phyloP scores from a whole-genome alignment of 768 basidiomycete genomes.

The Boletus barrowsii region DNA sequence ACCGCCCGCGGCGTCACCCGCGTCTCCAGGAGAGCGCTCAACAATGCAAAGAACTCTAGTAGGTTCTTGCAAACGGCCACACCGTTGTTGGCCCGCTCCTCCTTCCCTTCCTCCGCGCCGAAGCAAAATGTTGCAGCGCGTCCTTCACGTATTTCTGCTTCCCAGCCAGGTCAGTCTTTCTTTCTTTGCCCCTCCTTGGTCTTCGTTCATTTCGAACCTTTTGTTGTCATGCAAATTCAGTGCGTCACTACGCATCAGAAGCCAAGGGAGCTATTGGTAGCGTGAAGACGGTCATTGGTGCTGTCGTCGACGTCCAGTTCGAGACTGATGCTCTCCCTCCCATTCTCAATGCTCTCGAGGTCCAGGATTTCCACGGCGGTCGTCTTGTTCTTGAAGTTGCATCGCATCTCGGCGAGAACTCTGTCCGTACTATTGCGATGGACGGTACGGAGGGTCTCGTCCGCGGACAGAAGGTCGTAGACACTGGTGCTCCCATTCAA shows the following conservation, averaged over 20 bases:
- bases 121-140: slow-evolving; percentile 49
- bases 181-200: not conserved
- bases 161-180: slow-evolving; percentile 50
- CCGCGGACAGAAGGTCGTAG: slow-evolving; percentile 94
- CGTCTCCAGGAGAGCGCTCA: slow-evolving; percentile 80
- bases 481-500: slow-evolving; percentile 94
- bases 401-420: slow-evolving; percentile 98
- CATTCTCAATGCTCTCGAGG: slow-evolving; percentile 98
- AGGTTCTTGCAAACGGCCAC: slow-evolving; percentile 80
- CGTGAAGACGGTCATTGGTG: slow-evolving; percentile 99
- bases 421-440: slow-evolving; percentile 99
- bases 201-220: not conserved
- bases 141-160: slow-evolving; percentile 45
- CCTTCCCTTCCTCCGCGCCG: slow-evolving; percentile 41
- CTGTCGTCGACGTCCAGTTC: slow-evolving; percentile 99
- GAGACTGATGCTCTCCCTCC: slow-evolving; percentile 88
- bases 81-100: slow-evolving; percentile 52
- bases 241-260: slow-evolving; percentile 90
- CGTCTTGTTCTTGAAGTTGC: slow-evolving; percentile 99
- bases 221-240: slow-evolving; percentile 32
- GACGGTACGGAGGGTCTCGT: slow-evolving; percentile 99
- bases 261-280: slow-evolving; percentile 68
- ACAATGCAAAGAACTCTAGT: slow-evolving; percentile 68
- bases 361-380: slow-evolving; percentile 89
- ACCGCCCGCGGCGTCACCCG: slow-evolving; percentile 85